These are phyloP conservation scores for Fusarium sp. DNA, from an alignment of 2,329 filamentous ascomycete species.

Conservation along the genomic window DNA sequence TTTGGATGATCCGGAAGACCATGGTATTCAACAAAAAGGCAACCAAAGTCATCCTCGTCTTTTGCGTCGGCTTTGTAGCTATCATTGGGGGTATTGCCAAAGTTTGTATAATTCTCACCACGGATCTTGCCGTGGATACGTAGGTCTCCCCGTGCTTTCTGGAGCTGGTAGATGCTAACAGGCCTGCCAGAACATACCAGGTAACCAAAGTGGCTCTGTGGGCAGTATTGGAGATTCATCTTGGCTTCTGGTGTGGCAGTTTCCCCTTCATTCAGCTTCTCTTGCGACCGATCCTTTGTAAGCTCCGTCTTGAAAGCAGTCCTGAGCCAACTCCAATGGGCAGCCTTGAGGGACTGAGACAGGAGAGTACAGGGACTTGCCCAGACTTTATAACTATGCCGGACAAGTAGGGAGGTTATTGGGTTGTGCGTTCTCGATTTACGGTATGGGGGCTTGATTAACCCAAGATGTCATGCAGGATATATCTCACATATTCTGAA, in stretches of 20 bases:
- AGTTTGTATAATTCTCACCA: background rate
- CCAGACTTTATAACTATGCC: no score
- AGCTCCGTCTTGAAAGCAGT: no score
- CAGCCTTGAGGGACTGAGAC: no score
- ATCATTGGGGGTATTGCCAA: background rate
- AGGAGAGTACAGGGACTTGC: no score
- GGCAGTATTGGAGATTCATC: background rate
- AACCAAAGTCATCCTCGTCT: background rate
- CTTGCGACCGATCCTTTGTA: background rate
- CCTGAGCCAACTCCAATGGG: no score
- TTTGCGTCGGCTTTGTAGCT: background rate
- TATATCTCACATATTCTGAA: no score
- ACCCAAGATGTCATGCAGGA: no score
- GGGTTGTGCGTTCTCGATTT: no score
- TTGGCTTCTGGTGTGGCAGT: background rate
- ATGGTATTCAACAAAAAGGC: background rate
- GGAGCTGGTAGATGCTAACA: background rate
- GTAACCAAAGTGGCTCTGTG: background rate
- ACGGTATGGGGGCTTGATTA: no score
- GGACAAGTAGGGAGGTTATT: no score
- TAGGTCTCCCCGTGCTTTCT: background rate
- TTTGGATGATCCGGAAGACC: no score
- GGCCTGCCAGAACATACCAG: background rate
- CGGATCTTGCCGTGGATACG: background rate
- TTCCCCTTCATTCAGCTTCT: background rate